phyloP scores from a whole-genome alignment of 192 early-diverging fungal genomes.

The Backusella tarrabulga region DNA sequence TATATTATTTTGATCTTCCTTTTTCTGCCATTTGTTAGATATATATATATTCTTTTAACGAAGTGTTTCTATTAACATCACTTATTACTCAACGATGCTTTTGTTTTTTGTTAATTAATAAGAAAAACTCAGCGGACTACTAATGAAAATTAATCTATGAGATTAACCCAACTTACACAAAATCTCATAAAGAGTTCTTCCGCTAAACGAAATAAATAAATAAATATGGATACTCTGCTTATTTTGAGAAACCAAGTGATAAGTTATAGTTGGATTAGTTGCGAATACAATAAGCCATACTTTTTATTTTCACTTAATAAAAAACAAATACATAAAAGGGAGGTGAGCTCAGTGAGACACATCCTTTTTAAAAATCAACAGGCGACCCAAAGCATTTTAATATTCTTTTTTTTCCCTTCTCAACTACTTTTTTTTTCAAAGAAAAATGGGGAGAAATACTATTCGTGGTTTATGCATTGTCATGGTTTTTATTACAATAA shows the following conservation, averaged over 20 bases:
- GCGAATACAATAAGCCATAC: background rate
- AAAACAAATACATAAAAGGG: background rate
- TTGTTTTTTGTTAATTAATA: background rate
- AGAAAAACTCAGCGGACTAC: background rate
- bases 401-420: background rate
- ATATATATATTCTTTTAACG: background rate
- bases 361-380: background rate
- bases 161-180: background rate
- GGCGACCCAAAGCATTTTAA: background rate
- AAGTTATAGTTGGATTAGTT: background rate
- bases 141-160: background rate
- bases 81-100: background rate
- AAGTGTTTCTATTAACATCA: background rate
- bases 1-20: too few species aligned
- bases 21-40: background rate
- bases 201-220: background rate
- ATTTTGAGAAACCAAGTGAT: background rate
- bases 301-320: background rate
- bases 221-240: background rate
- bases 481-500: background rate
- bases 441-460: background rate
- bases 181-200: background rate
- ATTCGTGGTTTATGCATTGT: background rate
- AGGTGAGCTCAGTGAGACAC: background rate
- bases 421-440: background rate